Evolutionary conservation across 169 alveolate genomes (phyloP).

Genomic region (Plasmodium cynomolgi): DNA sequence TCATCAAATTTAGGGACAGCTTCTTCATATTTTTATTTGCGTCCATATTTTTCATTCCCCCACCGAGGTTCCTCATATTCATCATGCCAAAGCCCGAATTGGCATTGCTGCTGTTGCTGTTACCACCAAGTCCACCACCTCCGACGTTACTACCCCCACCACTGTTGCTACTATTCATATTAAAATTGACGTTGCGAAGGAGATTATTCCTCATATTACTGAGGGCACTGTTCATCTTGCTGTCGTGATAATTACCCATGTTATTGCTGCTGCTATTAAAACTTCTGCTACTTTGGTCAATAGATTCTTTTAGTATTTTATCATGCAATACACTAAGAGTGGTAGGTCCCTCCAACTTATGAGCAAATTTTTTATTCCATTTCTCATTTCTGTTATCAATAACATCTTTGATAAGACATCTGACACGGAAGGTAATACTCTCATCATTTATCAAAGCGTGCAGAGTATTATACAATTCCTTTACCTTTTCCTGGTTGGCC

Average conservation of each 20-base stretch:
- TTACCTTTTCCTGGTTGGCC: constrained; percentile 81
- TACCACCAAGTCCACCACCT: background rate
- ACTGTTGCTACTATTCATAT: constrained; percentile 13
- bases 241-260: constrained; percentile 39
- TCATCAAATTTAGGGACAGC: constrained; percentile 22
- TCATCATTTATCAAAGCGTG: constrained; percentile 84
- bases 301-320: constrained; percentile 54
- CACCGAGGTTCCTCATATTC: background rate
- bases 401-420: constrained; percentile 88
- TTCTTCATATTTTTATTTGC: constrained; percentile 62
- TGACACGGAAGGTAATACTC: constrained; percentile 85
- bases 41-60: constrained; percentile 40
- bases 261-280: constrained; percentile 6
- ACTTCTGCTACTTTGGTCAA: constrained; percentile 36
- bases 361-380: constrained; percentile 85
- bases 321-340: constrained; percentile 70
- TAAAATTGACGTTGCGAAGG: constrained; percentile 31
- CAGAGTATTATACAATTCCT: constrained; percentile 82
- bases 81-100: background rate
- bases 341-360: constrained; percentile 73
- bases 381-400: constrained; percentile 87
- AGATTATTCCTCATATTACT: constrained; percentile 50
- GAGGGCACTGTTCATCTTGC: constrained; percentile 46
- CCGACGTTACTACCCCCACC: background rate
- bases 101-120: background rate